A percentile compares a stretch with the other conserved stretches of the same genome.
phyloP scores from a whole-genome alignment of 176 grass and related monocot species.

The Triticum turgidum region DNA sequence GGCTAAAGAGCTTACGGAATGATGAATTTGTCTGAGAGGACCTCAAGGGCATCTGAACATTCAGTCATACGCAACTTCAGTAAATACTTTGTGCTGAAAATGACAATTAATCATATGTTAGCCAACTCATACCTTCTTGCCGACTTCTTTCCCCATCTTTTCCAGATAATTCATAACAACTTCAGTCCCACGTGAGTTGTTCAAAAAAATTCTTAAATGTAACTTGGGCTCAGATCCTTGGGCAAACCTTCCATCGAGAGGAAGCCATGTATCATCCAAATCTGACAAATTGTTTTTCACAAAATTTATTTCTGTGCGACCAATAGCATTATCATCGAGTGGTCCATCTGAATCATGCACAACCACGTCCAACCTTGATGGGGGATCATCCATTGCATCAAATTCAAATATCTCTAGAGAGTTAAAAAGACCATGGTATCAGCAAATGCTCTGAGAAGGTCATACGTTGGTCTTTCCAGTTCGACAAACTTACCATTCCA shows the following conservation, averaged over 20 bases:
- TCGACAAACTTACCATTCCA: conserved; percentile 53
- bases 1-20: conserved; percentile 83
- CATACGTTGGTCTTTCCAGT: neutral
- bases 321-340: conserved; percentile 55
- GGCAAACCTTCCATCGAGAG: conserved; percentile 77
- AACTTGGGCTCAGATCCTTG: conserved; percentile 75
- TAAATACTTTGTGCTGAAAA: conserved; percentile 16
- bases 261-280: conserved; percentile 75
- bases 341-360: conserved; percentile 75
- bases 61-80: conserved; percentile 31
- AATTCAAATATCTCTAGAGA: conserved; percentile 93
- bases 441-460: conserved; percentile 30
- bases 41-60: conserved; percentile 75
- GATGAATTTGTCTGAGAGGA: conserved; percentile 89
- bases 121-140: conserved; percentile 76
- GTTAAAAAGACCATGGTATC: conserved; percentile 14
- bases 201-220: conserved; percentile 74
- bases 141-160: conserved; percentile 93
- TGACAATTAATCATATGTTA: conserved; percentile 4
- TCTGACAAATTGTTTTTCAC: conserved; percentile 80
- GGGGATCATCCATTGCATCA: conserved; percentile 85
- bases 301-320: conserved; percentile 86
- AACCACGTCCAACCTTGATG: conserved; percentile 72
- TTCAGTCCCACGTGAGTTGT: conserved; percentile 68
- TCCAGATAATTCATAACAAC: conserved; percentile 73